A percentile compares a stretch with the other conserved stretches of the same genome.
These are phyloP conservation scores for Adansonia madagascariensis DNA, from an alignment of 441 rosid genomes.

Conservation along the genomic window DNA sequence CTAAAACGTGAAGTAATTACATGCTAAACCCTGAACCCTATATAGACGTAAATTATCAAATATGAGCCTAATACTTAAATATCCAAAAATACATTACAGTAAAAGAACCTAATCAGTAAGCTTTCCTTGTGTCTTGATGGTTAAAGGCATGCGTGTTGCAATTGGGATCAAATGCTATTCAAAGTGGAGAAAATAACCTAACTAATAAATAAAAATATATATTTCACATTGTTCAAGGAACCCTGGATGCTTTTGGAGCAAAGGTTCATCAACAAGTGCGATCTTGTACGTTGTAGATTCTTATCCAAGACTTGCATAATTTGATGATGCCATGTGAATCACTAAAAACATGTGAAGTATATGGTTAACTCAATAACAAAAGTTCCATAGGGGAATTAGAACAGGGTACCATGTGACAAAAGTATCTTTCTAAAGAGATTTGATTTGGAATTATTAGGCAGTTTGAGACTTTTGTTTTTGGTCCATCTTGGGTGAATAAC, in stretches of 20 bases:
- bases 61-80: too few species aligned
- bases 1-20: too few species aligned
- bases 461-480: neutral
- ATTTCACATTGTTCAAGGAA: too few species aligned
- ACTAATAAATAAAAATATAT: neutral
- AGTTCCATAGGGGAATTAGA: neutral
- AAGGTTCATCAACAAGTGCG: too few species aligned
- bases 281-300: neutral
- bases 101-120: too few species aligned
- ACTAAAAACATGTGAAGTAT: neutral
- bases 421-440: too few species aligned
- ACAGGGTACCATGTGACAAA: too few species aligned
- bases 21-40: too few species aligned
- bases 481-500: neutral
- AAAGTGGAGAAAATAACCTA: conserved; percentile 1
- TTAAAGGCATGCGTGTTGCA: conserved; percentile 2
- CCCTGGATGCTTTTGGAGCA: too few species aligned
- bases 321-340: conserved; percentile 15
- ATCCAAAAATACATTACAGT: neutral
- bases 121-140: too few species aligned
- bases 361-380: conserved; percentile 8
- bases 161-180: neutral
- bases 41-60: too few species aligned
- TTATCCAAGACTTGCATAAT: neutral
- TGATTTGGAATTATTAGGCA: neutral